Conservation (phyloP, 495 filamentous ascomycete species). For the Penicillium waksmanii region DNA sequence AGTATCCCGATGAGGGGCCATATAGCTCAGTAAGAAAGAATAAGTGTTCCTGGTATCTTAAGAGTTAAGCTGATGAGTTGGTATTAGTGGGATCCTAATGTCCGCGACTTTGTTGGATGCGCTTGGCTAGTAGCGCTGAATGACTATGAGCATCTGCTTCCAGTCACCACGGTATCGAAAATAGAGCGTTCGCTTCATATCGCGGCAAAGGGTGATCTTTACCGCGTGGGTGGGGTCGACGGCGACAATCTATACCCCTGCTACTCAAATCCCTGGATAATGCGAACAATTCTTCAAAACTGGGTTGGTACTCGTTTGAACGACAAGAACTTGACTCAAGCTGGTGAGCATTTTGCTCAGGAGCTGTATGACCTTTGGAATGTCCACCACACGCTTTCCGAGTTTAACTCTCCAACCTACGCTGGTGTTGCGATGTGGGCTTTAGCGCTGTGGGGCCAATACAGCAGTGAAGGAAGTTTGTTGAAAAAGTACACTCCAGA, state of each 20-base stretch:
- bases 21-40: constrained; percentile 25
- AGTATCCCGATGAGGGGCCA: constrained; percentile 32
- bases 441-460: constrained; percentile 45
- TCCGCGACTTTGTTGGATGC: constrained; percentile 47
- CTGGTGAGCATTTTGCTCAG: constrained; percentile 37
- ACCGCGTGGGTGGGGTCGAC: constrained; percentile 48
- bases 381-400: constrained; percentile 40
- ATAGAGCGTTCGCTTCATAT: constrained; percentile 40
- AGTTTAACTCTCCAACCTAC: constrained; percentile 50
- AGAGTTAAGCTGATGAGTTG: background rate
- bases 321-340: constrained; percentile 41
- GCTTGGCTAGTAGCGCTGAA: constrained; percentile 42
- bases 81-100: constrained; percentile 47
- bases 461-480: constrained; percentile 28
- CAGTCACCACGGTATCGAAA: constrained; percentile 26
- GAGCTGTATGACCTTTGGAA: constrained; percentile 45
- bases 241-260: constrained; percentile 49
- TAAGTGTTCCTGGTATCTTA: background rate
- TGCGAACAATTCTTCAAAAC: constrained; percentile 41
- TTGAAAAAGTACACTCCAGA: constrained; percentile 34
- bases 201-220: constrained; percentile 41
- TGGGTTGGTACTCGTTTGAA: constrained; percentile 41
- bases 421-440: constrained; percentile 47
- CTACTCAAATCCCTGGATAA: constrained; percentile 48
- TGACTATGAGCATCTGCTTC: constrained; percentile 40